Percentiles rank a stretch among this genome's conserved stretches.
Conservation (phyloP, 345 rosid species). For the Syzygium grande region DNA sequence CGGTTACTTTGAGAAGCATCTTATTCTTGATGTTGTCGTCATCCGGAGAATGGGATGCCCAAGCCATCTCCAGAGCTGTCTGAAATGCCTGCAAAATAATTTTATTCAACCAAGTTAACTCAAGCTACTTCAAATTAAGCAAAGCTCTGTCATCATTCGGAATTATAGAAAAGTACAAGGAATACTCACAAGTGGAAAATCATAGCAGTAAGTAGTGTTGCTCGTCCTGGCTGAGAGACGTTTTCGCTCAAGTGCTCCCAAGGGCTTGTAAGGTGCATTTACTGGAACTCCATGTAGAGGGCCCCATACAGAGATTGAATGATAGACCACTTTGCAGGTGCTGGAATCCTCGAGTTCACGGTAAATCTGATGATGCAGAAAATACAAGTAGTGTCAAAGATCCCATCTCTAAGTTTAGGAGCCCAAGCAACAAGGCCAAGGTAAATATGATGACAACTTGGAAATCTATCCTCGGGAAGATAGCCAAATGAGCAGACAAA, state of each 20-base stretch:
- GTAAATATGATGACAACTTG: not conserved
- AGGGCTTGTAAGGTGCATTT: conserved; percentile 58
- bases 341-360: conserved; percentile 72
- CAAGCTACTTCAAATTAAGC: not conserved
- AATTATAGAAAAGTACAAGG: not conserved
- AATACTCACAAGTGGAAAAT: conserved; percentile 83
- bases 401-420: not conserved
- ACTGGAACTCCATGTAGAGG: conserved; percentile 63
- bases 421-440: not conserved
- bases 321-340: conserved; percentile 50
- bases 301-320: conserved; percentile 50
- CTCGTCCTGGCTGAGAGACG: conserved; percentile 81
- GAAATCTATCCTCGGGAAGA: not conserved
- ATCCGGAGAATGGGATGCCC: conserved; percentile 62
- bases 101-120: not conserved
- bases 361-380: conserved; percentile 50
- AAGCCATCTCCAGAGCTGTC: conserved; percentile 66
- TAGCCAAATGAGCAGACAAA: not conserved
- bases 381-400: not conserved
- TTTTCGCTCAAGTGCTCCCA: conserved; percentile 69
- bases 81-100: conserved; percentile 71
- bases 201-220: conserved; percentile 93
- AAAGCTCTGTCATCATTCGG: not conserved
- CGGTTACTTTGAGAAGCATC: conserved; percentile 49
- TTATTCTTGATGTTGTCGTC: conserved; percentile 37